These are phyloP conservation scores for Apiotrichum domesticum DNA, from an alignment of 1,284 basidiomycete genomes.

Conservation along the genomic window DNA sequence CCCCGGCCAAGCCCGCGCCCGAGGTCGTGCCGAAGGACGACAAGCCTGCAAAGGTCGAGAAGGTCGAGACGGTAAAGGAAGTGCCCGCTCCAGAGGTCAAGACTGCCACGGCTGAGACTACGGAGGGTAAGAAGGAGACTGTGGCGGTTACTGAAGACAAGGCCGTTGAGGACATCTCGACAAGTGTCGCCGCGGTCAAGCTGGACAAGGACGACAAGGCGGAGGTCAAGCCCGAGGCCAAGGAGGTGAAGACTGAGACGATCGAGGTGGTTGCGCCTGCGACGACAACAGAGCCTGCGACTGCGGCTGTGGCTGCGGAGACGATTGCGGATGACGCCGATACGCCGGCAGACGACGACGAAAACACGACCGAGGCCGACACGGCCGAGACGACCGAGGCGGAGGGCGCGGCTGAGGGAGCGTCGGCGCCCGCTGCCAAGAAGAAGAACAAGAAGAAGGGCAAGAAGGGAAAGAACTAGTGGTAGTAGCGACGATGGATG, in stretches of 20 bases:
- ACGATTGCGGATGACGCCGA: not conserved
- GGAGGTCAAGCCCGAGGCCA: not conserved
- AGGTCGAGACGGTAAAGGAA: not conserved
- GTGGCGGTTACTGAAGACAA: not conserved
- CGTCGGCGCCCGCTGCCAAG: not conserved
- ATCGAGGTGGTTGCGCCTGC: not conserved
- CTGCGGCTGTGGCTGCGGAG: not conserved
- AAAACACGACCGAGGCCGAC: not conserved
- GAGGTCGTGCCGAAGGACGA: too few relatives aligned
- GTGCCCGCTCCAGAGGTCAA: not conserved
- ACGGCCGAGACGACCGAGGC: not conserved
- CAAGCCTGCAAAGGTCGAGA: too few relatives aligned
- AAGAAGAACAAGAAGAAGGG: constrained; percentile 4
- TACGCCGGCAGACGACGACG: not conserved
- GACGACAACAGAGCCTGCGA: not conserved
- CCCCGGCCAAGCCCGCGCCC: not conserved
- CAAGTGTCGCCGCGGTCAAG: not conserved
- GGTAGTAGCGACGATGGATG: not conserved
- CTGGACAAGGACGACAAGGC: not conserved
- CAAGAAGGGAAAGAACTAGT: constrained; percentile 4
- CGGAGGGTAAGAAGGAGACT: not conserved
- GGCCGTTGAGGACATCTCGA: not conserved
- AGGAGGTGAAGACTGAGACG: not conserved
- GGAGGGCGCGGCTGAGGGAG: not conserved
- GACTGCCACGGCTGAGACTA: not conserved